Evolutionary conservation across 805 yeast species (phyloP).

Genomic region (Wickerhamiella kurtzmanii): DNA sequence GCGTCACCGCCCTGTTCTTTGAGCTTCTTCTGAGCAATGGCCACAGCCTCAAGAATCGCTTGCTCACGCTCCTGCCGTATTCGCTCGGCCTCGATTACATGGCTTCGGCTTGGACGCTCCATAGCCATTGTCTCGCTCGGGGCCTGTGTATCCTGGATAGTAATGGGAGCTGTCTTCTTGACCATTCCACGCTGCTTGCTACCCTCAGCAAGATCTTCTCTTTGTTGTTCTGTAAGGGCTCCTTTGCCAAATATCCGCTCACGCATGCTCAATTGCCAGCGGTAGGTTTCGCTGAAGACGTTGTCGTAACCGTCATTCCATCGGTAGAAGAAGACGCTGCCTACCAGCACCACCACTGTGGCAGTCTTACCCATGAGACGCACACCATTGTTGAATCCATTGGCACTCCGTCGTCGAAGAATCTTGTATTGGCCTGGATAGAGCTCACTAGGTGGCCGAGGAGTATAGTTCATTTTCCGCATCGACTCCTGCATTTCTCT

Average conservation of each 20-base stretch:
- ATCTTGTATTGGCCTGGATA: conserved; percentile 74
- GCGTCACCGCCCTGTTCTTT: conserved; percentile 2
- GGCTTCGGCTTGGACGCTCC: conserved; percentile 59
- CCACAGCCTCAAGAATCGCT: conserved; percentile 33
- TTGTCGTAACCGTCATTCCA: conserved; percentile 82
- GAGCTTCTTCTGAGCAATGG: conserved; percentile 29
- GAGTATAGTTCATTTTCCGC: conserved; percentile 60
- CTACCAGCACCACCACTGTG: conserved; percentile 37
- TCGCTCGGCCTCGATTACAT: conserved; percentile 61
- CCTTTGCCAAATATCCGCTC: conserved; percentile 36
- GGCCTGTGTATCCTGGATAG: conserved; percentile 27
- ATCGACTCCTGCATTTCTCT: conserved; percentile 59
- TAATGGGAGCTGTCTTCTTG: conserved; percentile 14
- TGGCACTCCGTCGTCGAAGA: conserved; percentile 43
- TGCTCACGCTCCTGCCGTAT: conserved; percentile 58
- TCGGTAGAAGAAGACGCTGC: conserved; percentile 57
- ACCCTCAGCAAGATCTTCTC: conserved; percentile 42
- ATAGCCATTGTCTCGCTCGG: conserved; percentile 29
- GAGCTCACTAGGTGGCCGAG: conserved; percentile 57
- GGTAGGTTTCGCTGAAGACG: conserved; percentile 53
- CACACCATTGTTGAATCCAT: conserved; percentile 48
- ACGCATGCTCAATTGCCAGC: conserved; percentile 45
- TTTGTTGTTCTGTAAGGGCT: conserved; percentile 42
- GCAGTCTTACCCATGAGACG: conserved; percentile 40
- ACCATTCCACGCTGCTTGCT: conserved; percentile 23